Percentiles rank a stretch among this genome's conserved stretches.
Conservation (phyloP, 371 early-diverging fungal species). For the Mortierella polycephala region DNA sequence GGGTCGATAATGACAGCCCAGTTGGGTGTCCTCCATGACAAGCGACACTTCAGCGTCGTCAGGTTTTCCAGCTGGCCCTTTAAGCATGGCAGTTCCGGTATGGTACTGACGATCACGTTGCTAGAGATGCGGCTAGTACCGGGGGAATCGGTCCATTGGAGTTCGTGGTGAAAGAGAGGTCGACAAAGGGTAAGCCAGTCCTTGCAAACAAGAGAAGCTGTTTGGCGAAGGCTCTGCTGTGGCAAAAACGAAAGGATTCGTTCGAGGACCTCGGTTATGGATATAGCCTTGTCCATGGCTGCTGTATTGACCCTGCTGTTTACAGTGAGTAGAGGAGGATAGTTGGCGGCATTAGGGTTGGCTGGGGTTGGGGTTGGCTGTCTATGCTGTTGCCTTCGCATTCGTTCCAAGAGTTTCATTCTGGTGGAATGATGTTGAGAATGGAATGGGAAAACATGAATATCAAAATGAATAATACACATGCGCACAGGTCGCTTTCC, state of each 20-base stretch:
- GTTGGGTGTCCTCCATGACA: neutral
- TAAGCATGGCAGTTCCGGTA: constrained; percentile 7
- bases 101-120: constrained; percentile 1
- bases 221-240: constrained; percentile 16
- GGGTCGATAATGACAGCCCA: neutral
- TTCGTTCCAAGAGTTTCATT: too few species aligned
- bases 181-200: constrained; percentile 16
- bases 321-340: neutral
- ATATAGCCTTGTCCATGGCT: constrained; percentile 13
- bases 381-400: too few species aligned
- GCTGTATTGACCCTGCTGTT: neutral
- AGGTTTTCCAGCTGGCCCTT: constrained; percentile 5
- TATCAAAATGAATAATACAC: too few species aligned
- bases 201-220: constrained; percentile 20
- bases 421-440: too few species aligned
- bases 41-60: constrained; percentile 4
- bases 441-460: too few species aligned
- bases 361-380: too few species aligned
- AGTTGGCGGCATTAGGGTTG: neutral
- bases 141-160: constrained; percentile 18
- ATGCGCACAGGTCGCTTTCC: too few species aligned
- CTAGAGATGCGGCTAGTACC: neutral
- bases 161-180: neutral
- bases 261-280: constrained; percentile 31
- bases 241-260: constrained; percentile 24